Percentiles rank a stretch among this genome's conserved stretches.
Conservation (phyloP, 805 yeast genomes). For the Kazachstania taianensis region DNA sequence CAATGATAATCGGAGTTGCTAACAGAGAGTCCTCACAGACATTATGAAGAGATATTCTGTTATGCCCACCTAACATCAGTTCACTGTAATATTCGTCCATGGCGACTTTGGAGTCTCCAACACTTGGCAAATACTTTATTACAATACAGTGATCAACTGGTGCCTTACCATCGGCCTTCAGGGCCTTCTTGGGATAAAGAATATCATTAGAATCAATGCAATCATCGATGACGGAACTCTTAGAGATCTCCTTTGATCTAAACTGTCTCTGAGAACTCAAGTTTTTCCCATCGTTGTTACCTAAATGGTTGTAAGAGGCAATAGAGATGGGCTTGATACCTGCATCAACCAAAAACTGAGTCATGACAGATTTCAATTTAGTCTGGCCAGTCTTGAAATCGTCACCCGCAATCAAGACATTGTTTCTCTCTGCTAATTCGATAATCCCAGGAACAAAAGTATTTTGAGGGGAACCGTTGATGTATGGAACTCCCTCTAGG, state of each 20-base stretch:
- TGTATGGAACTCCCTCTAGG: slow-evolving; percentile 78
- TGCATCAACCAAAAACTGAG: slow-evolving; percentile 92
- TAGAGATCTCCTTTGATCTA: slow-evolving; percentile 90
- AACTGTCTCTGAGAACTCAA: slow-evolving; percentile 86
- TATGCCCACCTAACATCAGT: slow-evolving; percentile 95
- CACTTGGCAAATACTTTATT: slow-evolving; percentile 87
- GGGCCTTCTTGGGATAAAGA: slow-evolving; percentile 38
- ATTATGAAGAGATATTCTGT: slow-evolving; percentile 85
- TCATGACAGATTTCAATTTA: slow-evolving; percentile 88
- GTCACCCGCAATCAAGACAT: slow-evolving; percentile 86
- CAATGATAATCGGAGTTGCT: slow-evolving; percentile 92
- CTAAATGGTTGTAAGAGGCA: slow-evolving; percentile 93
- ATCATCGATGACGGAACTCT: slow-evolving; percentile 88
- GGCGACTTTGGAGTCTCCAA: slow-evolving; percentile 93
- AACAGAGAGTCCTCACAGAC: slow-evolving; percentile 93
- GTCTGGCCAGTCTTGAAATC: slow-evolving; percentile 97
- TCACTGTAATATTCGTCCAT: slow-evolving; percentile 98
- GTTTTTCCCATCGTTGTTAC: slow-evolving; percentile 93
- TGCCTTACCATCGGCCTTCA: slow-evolving; percentile 65
- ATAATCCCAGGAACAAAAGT: slow-evolving; percentile 94
- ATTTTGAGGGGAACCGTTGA: slow-evolving; percentile 95
- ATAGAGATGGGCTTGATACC: slow-evolving; percentile 92
- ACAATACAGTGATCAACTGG: slow-evolving; percentile 90
- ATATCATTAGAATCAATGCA: slow-evolving; percentile 81
- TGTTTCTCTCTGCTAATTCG: slow-evolving; percentile 72